Conservation (phyloP, 1,284 basidiomycete genomes). For the Apiotrichum gamsii region DNA sequence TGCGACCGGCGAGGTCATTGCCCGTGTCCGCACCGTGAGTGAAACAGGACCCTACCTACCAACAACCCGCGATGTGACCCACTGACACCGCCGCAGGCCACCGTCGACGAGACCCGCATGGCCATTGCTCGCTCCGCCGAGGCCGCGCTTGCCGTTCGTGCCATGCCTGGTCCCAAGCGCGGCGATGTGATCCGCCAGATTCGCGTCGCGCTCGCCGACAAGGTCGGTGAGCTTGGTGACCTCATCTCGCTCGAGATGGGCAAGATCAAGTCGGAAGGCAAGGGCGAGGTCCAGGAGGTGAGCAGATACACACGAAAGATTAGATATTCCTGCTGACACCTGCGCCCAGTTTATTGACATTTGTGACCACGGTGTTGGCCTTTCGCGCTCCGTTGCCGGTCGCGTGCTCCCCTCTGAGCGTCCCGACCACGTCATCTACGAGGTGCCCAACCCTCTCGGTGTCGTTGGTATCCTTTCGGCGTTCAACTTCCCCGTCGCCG, state of each 20-base stretch:
- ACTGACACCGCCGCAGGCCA: conserved; percentile 25
- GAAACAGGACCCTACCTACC: not conserved
- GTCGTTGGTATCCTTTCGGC: conserved; percentile 83
- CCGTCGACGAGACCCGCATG: conserved; percentile 25
- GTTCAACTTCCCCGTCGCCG: conserved; percentile 82
- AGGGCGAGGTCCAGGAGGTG: conserved; percentile 66
- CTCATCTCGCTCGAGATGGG: conserved; percentile 69
- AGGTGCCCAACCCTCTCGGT: conserved; percentile 84
- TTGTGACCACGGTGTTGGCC: conserved; percentile 66
- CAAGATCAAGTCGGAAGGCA: conserved; percentile 86
- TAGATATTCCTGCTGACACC: no score
- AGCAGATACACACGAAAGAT: no score
- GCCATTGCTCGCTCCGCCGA: conserved; percentile 26
- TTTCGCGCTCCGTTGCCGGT: conserved; percentile 88
- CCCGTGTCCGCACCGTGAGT: conserved; percentile 31
- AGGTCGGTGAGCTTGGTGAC: conserved; percentile 77
- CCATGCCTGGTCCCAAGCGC: conserved; percentile 74
- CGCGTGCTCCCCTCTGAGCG: conserved; percentile 76
- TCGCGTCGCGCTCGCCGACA: conserved; percentile 68
- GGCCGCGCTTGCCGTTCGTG: conserved; percentile 65
- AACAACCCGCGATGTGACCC: not conserved
- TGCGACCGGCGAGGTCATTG: conserved; percentile 41
- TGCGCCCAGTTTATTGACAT: conserved; percentile 1
- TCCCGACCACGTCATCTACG: conserved; percentile 81
- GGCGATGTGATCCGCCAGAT: conserved; percentile 86